A percentile compares a stretch with the other conserved stretches of the same genome.
Evolutionary conservation across 164 flowering plant genomes (phyloP).

Genomic region (Nymphaea thermarum): DNA sequence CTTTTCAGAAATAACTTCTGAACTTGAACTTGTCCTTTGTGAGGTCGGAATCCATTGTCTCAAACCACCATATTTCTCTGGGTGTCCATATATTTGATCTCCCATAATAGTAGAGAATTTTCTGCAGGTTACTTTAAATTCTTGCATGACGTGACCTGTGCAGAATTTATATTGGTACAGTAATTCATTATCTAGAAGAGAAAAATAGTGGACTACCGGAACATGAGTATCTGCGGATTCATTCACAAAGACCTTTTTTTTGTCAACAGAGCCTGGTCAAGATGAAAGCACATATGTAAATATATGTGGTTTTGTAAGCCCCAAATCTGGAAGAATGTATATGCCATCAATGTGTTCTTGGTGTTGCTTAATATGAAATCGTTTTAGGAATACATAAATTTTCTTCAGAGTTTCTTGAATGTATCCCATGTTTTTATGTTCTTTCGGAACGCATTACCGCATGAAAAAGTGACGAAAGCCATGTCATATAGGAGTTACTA

Average conservation of each 20-base stretch:
- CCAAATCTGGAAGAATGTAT: background rate
- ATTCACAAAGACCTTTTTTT: background rate
- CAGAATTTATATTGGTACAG: background rate
- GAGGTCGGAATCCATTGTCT: conserved; percentile 11
- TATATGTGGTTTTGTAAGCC: background rate
- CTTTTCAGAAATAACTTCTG: conserved; percentile 45
- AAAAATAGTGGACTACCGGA: background rate
- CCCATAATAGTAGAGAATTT: background rate
- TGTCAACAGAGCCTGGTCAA: background rate
- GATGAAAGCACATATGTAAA: background rate
- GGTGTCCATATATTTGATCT: background rate
- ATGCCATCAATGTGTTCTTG: background rate
- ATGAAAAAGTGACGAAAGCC: too few relatives aligned
- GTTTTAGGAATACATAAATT: too few relatives aligned
- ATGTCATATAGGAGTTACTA: too few relatives aligned
- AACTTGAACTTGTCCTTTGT: conserved; percentile 43
- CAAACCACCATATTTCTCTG: background rate
- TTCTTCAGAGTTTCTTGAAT: too few relatives aligned
- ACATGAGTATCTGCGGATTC: background rate
- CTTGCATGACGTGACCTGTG: background rate
- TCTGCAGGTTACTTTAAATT: background rate
- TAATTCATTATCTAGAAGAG: background rate
- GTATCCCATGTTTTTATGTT: too few relatives aligned
- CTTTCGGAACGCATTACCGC: too few relatives aligned
- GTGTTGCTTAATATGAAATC: too few relatives aligned